Evolutionary conservation across 345 rosid genomes (phyloP), one percentile per base, ranked within the genome.

Genomic region (Cardiospermum halicacabum): DNA sequence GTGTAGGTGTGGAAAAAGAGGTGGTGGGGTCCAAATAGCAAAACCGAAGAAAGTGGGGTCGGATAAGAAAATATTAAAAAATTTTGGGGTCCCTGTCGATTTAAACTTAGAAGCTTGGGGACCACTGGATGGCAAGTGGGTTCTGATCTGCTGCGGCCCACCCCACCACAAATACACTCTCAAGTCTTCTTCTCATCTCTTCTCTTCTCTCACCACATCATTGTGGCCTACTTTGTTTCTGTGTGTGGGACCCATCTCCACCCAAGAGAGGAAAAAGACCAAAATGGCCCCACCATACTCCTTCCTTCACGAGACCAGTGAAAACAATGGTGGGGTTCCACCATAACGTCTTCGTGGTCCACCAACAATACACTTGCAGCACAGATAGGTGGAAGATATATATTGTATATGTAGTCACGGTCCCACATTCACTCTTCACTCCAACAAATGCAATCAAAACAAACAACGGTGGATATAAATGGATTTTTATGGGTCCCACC

Each of bases 251-350:
- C 45, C 70, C 67, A 10, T 2, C 34, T 2, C 64, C 66, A 16
- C 57, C 15, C 34, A 19, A 12, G 21, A 27, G 3, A 30, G n/a
- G n/a, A n/a, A n/a, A 55, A 55, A 28, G 21, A 6, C 24, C 24
- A 30, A 7, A 53, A 37, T 56, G 64, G 71, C 4, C 47, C 74
- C 62, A 1, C 13, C 43, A 24, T 40, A 11, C 8, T 34, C 10
- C 36, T 56, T 45, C 49, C 26, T 67, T 68, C 65, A 64, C 55
- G 21, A 53, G 67, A 64, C 40, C 71, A 7, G 65, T 37, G 78
- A 26, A 57, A 32, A n/a, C n/a, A 34, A 71, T 68, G 78, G 74
- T 57, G 78, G 74, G 72, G 72, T 2, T 26, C 77, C 72, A 62
- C 72, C 71, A 53, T 42, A 31, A 19, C 60, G 5, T 50, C 9